A percentile compares a stretch with the other conserved stretches of the same genome.
Evolutionary conservation across 176 grass and related monocot genomes (phyloP).

Genomic region (Eleusine coracana): DNA sequence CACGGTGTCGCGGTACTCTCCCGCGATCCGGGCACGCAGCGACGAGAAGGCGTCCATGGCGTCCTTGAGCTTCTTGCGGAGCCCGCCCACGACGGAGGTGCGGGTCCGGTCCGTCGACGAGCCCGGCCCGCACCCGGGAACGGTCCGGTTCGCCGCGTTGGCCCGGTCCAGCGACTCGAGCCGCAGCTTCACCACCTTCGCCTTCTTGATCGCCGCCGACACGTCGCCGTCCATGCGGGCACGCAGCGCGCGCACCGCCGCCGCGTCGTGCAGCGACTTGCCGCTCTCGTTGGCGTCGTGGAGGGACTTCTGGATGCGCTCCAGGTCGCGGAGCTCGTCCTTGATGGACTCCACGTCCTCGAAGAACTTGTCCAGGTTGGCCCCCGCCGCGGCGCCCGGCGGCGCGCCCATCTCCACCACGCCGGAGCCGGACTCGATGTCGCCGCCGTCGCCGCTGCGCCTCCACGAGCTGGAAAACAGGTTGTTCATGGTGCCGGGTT

Average conservation of each 20-base stretch:
- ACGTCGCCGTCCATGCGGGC: conserved; percentile 80
- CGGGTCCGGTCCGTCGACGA: conserved; percentile 76
- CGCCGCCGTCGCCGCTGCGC: conserved; percentile 12
- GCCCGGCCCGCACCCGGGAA: conserved; percentile 59
- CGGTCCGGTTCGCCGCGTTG: conserved; percentile 84
- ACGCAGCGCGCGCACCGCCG: conserved; percentile 67
- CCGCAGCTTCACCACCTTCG: conserved; percentile 82
- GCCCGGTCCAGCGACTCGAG: conserved; percentile 94
- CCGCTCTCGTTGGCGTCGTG: conserved; percentile 74
- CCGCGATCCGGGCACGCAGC: conserved; percentile 53
- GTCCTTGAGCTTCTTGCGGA: conserved; percentile 87
- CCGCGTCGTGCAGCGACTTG: conserved; percentile 86
- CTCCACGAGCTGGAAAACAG: conserved; percentile 82
- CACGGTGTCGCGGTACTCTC: conserved; percentile 80
- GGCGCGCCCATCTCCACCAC: conserved; percentile 63
- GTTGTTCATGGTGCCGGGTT: conserved; percentile 90
- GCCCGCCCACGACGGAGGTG: conserved; percentile 73
- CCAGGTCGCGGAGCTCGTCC: conserved; percentile 87
- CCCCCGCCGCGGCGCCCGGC: conserved; percentile 42
- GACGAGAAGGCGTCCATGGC: conserved; percentile 79
- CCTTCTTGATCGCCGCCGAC: conserved; percentile 74
- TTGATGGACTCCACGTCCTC: conserved; percentile 93
- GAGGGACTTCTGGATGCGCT: conserved; percentile 68
- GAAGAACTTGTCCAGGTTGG: conserved; percentile 84
- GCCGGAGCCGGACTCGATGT: conserved; percentile 54